phyloP scores from a whole-genome alignment of 768 basidiomycete species.

The Sporobolomyces pararoseus region DNA sequence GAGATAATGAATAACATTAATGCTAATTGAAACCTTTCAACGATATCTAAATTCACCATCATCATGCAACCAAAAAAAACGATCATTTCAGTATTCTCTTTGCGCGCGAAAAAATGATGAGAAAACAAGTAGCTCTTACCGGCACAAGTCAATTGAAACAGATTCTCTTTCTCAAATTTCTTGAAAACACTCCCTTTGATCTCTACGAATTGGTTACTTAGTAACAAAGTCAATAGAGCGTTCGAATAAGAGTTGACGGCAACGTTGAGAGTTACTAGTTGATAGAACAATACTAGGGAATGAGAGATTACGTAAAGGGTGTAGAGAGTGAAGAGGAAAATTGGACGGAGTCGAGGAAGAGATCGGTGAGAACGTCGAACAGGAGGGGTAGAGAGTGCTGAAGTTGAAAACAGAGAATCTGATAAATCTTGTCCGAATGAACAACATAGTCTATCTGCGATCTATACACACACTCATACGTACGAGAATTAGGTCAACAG shows the following conservation, averaged over 20 bases:
- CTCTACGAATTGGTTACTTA: conserved; percentile 98
- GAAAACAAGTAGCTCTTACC: conserved; percentile 57
- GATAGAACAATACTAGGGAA: conserved; percentile 90
- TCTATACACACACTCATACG: conserved; percentile 56
- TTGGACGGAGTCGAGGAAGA: conserved; percentile 63
- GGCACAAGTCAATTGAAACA: conserved; percentile 98
- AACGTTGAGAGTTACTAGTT: conserved; percentile 88
- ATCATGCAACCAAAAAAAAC: background rate
- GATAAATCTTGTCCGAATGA: conserved; percentile 97
- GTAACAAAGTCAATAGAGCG: conserved; percentile 82
- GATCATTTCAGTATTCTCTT: background rate
- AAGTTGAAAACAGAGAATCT: too few species aligned
- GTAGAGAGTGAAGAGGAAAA: conserved; percentile 77
- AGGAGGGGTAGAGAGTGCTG: conserved; percentile 93
- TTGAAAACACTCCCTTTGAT: conserved; percentile 99
- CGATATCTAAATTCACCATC: too few species aligned
- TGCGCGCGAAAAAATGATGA: background rate
- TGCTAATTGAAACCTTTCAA: conserved; percentile 87
- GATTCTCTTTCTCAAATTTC: conserved; percentile 96
- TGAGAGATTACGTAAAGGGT: conserved; percentile 78
- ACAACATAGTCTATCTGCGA: conserved; percentile 87
- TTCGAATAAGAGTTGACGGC: conserved; percentile 98
- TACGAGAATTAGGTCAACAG: too few species aligned
- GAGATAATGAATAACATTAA: conserved; percentile 89
- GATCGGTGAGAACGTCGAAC: conserved; percentile 70